Conservation (phyloP, 2,329 filamentous ascomycete species). For the Sclerotinia sclerotiorum region DNA sequence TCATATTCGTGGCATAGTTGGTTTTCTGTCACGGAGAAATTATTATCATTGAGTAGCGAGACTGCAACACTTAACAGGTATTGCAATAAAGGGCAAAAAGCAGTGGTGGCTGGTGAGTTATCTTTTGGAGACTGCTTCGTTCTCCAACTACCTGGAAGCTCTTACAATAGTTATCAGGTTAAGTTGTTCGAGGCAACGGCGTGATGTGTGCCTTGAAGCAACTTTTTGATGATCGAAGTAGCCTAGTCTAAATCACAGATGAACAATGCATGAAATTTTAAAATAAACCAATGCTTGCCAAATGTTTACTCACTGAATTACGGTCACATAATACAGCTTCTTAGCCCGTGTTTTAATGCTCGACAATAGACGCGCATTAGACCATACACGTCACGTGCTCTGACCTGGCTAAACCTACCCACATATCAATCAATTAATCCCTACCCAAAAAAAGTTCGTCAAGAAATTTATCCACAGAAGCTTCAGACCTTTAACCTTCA, state of each 20-base stretch:
- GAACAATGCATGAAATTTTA: constrained; percentile 40
- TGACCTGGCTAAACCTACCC: background rate
- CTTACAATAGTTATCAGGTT: constrained; percentile 23
- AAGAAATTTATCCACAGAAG: constrained; percentile 19
- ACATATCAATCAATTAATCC: background rate
- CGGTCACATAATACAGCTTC: too few species aligned
- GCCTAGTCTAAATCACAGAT: constrained; percentile 37
- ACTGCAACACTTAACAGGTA: constrained; percentile 29
- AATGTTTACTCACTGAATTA: too few species aligned
- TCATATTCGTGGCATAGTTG: constrained; percentile 31
- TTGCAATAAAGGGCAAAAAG: constrained; percentile 24
- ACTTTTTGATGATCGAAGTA: constrained; percentile 35
- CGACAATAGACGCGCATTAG: too few species aligned
- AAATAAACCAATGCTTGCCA: background rate
- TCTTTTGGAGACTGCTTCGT: constrained; percentile 27
- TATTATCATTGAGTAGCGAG: constrained; percentile 33
- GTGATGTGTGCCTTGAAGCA: constrained; percentile 28
- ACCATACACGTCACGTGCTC: background rate
- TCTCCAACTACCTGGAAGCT: constrained; percentile 29
- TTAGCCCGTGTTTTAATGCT: background rate
- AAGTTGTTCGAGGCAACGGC: constrained; percentile 20
- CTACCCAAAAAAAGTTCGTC: constrained; percentile 17
- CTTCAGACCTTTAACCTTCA: background rate
- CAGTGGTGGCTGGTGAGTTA: constrained; percentile 32
- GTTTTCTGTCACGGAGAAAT: constrained; percentile 34